Conservation (phyloP, 768 basidiomycete species). For the Psilocybe sp. region DNA sequence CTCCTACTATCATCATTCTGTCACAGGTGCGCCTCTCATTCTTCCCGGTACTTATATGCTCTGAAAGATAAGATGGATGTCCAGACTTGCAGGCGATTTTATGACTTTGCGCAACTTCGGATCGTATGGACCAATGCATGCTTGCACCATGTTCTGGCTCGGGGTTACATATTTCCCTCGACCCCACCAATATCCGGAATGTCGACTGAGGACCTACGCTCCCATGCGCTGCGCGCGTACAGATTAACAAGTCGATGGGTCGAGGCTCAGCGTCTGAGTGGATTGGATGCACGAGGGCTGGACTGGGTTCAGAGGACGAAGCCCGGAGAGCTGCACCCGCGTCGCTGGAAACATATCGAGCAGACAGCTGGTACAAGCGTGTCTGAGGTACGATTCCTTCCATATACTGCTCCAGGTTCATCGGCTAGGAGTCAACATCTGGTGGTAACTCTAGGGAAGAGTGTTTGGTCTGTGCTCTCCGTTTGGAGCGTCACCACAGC, state of each 20-base stretch:
- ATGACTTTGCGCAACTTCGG: conserved; percentile 40
- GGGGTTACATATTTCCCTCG: conserved; percentile 50
- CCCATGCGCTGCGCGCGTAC: conserved; percentile 39
- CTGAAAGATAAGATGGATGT: background rate
- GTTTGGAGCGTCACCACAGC: conserved; percentile 52
- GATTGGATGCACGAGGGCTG: too few species aligned
- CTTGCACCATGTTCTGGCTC: conserved; percentile 36
- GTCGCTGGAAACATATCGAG: conserved; percentile 20
- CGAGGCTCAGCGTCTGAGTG: background rate
- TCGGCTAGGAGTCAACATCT: conserved; percentile 38
- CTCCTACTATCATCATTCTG: conserved; percentile 37
- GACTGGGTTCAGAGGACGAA: too few species aligned
- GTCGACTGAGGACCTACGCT: conserved; percentile 42
- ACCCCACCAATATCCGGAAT: conserved; percentile 28
- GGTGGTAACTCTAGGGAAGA: conserved; percentile 52
- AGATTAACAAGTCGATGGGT: conserved; percentile 51
- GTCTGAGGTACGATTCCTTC: conserved; percentile 52
- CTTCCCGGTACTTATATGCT: background rate
- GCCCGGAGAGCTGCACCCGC: conserved; percentile 7
- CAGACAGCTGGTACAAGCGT: conserved; percentile 41
- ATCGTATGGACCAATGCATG: conserved; percentile 59
- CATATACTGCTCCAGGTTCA: too few species aligned
- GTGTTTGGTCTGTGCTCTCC: conserved; percentile 58
- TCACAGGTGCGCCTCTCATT: conserved; percentile 34
- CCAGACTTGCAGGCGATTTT: conserved; percentile 52